These are phyloP conservation scores for Niebla homalea DNA, from an alignment of 495 filamentous ascomycete genomes.

Conservation along the genomic window DNA sequence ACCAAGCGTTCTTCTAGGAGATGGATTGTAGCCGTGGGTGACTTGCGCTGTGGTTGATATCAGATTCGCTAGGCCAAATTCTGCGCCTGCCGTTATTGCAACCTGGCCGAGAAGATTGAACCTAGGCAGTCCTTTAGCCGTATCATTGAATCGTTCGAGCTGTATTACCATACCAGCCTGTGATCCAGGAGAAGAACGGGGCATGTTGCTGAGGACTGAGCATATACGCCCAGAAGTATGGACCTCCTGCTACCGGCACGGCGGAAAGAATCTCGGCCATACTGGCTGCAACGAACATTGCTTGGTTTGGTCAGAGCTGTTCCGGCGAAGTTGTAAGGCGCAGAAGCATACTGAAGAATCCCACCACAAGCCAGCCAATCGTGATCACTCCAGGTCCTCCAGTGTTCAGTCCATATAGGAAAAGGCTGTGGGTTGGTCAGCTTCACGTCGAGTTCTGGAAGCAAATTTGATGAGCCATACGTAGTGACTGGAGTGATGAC, in stretches of 20 bases:
- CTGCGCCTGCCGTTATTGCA: conserved; percentile 51
- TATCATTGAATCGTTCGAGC: too few species aligned
- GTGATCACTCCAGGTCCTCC: conserved; percentile 43
- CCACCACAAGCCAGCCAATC: conserved; percentile 43
- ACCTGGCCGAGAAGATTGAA: conserved; percentile 47
- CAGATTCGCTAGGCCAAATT: conserved; percentile 46
- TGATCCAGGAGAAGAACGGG: conserved; percentile 51
- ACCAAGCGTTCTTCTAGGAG: conserved; percentile 40
- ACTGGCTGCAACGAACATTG: conserved; percentile 39
- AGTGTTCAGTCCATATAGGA: conserved; percentile 39
- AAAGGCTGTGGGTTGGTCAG: conserved; percentile 24
- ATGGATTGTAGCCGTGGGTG: conserved; percentile 37
- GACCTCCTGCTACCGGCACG: conserved; percentile 48
- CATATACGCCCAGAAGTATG: conserved; percentile 54
- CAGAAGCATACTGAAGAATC: conserved; percentile 29
- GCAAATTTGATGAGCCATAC: neutral
- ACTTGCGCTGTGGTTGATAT: conserved; percentile 44
- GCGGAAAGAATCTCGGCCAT: conserved; percentile 56
- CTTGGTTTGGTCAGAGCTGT: conserved; percentile 8
- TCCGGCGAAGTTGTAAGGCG: neutral
- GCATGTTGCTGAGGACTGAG: conserved; percentile 41
- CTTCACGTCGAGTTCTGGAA: neutral
- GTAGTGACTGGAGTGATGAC: conserved; percentile 51
- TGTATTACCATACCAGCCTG: conserved; percentile 35
- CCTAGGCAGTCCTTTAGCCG: conserved; percentile 8